phyloP scores from a whole-genome alignment of 176 grass and related monocot species.

The Oryza meridionalis region DNA sequence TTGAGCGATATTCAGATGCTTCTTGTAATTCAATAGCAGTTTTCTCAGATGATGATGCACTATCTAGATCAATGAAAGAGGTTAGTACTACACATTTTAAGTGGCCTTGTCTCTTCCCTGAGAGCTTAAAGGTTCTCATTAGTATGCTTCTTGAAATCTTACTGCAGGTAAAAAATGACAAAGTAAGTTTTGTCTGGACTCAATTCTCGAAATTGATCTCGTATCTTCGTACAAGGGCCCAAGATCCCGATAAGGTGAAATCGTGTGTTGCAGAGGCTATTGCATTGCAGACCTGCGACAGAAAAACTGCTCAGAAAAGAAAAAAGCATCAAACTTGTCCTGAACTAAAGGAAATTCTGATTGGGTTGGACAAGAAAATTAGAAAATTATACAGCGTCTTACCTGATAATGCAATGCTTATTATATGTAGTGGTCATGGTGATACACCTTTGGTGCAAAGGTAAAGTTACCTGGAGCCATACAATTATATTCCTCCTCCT shows the following conservation, averaged over 20 bases:
- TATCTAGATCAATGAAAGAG: constrained; percentile 85
- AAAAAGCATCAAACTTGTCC: constrained; percentile 49
- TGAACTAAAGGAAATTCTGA: constrained; percentile 74
- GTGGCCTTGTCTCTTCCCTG: neutral
- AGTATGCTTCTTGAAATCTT: constrained; percentile 29
- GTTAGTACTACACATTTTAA: constrained; percentile 41
- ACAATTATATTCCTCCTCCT: constrained; percentile 4
- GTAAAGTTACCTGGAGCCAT: constrained; percentile 35
- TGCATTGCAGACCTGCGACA: constrained; percentile 75
- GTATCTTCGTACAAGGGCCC: constrained; percentile 55
- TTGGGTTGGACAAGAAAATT: constrained; percentile 73
- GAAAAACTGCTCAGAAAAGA: constrained; percentile 66
- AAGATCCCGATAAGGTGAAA: constrained; percentile 70
- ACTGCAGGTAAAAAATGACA: constrained; percentile 80
- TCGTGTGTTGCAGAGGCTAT: constrained; percentile 72
- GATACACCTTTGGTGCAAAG: constrained; percentile 90
- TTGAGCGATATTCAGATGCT: constrained; percentile 86
- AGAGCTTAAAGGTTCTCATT: constrained; percentile 23
- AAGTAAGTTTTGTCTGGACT: constrained; percentile 83
- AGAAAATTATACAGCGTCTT: constrained; percentile 60
- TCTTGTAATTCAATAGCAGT: constrained; percentile 82
- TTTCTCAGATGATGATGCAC: constrained; percentile 83
- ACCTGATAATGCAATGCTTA: constrained; percentile 74
- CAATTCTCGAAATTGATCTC: constrained; percentile 80
- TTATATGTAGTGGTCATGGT: constrained; percentile 91